Conservation (phyloP, 2,329 filamentous ascomycete species). For the Arthrocladium fulminans region DNA sequence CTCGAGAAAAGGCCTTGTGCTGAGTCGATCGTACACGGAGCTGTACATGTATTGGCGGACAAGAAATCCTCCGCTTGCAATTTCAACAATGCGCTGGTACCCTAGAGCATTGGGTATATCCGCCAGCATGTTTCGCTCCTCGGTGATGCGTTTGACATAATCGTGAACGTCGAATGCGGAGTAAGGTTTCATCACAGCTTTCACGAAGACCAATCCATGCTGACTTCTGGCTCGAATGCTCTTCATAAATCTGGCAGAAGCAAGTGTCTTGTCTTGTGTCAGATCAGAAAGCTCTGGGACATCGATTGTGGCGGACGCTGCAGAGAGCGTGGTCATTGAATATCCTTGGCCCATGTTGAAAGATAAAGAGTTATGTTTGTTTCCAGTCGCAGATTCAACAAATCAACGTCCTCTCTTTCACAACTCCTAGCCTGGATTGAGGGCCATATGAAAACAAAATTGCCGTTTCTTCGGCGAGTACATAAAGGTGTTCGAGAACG, state of each 20-base stretch:
- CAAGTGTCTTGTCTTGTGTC: constrained; percentile 84
- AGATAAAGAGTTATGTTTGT: neutral
- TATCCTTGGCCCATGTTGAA: constrained; percentile 86
- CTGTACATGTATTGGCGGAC: constrained; percentile 93
- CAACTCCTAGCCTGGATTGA: constrained; percentile 5
- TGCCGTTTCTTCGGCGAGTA: constrained; percentile 53
- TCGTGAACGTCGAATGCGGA: constrained; percentile 67
- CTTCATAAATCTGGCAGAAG: constrained; percentile 91
- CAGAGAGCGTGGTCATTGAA: constrained; percentile 82
- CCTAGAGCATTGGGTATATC: constrained; percentile 84
- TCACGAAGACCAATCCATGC: constrained; percentile 86
- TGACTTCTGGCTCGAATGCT: constrained; percentile 83
- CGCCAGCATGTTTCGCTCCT: constrained; percentile 67
- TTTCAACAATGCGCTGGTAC: constrained; percentile 87
- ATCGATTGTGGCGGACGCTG: constrained; percentile 87
- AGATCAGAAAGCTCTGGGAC: constrained; percentile 84
- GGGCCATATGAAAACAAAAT: constrained; percentile 8
- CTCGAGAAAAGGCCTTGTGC: constrained; percentile 90
- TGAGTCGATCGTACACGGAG: constrained; percentile 90
- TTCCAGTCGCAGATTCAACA: neutral
- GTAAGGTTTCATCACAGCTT: constrained; percentile 90
- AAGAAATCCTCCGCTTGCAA: constrained; percentile 80
- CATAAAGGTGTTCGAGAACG: constrained; percentile 67
- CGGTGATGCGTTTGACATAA: constrained; percentile 70
- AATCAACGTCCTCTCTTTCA: constrained; percentile 1